phyloP scores from a whole-genome alignment of 139 green algal genomes.

The Closterium sp. region DNA sequence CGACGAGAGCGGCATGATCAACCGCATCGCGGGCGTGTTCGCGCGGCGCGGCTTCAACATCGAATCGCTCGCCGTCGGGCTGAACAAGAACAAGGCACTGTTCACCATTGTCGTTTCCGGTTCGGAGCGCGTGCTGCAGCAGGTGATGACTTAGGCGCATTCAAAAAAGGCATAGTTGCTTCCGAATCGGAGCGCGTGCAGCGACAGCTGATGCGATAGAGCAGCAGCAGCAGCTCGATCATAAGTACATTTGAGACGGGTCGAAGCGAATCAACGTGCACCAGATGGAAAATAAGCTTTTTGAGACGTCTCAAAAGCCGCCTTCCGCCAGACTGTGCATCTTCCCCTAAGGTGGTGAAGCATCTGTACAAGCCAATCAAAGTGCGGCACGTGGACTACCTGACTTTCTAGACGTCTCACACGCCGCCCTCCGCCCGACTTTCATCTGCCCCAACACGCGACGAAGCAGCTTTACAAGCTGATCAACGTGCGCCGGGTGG shows the following conservation, averaged over 20 bases:
- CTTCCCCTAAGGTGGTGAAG: constrained; percentile 1
- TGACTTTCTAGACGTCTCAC: too few species aligned
- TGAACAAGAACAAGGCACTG: constrained; percentile 90
- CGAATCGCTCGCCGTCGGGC: constrained; percentile 90
- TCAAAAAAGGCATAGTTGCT: too few species aligned
- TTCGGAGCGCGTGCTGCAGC: constrained; percentile 51
- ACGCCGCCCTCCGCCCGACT: too few species aligned
- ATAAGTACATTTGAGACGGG: not conserved
- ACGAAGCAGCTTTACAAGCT: too few species aligned
- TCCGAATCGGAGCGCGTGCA: too few species aligned
- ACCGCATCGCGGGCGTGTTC: constrained; percentile 95
- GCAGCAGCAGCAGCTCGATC: constrained; percentile 1
- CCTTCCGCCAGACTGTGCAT: too few species aligned
- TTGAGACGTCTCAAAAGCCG: too few species aligned
- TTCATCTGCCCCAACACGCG: too few species aligned
- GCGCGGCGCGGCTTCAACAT: constrained; percentile 85
- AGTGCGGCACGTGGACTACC: too few species aligned
- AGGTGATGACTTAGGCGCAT: constrained; percentile 3
- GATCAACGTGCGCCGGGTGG: constrained; percentile 55
- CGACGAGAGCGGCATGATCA: constrained; percentile 96
- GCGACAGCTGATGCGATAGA: not conserved
- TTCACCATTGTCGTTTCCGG: constrained; percentile 94
- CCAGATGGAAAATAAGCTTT: not conserved
- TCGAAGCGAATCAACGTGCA: constrained; percentile 55
- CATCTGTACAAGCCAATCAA: constrained; percentile 95